Evolutionary conservation across 768 basidiomycete genomes (phyloP).

Genomic region (Mycena latifolia): DNA sequence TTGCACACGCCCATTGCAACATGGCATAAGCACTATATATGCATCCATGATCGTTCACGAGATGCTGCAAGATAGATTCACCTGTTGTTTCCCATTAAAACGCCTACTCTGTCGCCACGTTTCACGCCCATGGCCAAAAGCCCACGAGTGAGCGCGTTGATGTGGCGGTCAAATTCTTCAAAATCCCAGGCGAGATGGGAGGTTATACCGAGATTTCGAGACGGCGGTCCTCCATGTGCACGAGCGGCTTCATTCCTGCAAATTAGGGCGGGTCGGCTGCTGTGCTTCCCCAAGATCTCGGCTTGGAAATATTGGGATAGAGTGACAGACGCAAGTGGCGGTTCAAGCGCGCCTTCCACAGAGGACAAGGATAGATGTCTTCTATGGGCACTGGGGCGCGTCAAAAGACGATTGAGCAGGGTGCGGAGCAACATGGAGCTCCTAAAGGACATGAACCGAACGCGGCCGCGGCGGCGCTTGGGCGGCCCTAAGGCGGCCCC

Average conservation of each 20-base stretch:
- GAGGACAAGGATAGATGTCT: constrained; percentile 53
- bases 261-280: constrained; percentile 70
- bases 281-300: constrained; percentile 64
- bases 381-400: neutral
- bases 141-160: constrained; percentile 77
- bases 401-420: neutral
- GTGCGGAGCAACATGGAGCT: constrained; percentile 17
- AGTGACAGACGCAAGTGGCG: constrained; percentile 68
- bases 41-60: neutral
- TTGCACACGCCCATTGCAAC: constrained; percentile 90
- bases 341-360: constrained; percentile 68
- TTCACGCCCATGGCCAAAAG: constrained; percentile 75
- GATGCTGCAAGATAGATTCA: constrained; percentile 39
- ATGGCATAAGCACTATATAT: constrained; percentile 75
- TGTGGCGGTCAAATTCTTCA: constrained; percentile 74
- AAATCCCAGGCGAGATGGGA: constrained; percentile 81
- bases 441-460: no score
- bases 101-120: constrained; percentile 83
- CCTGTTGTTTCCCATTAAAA: constrained; percentile 92
- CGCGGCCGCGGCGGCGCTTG: no score
- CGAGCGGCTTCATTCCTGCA: constrained; percentile 70
- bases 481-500: no score
- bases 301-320: constrained; percentile 72
- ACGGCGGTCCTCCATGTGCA: constrained; percentile 71
- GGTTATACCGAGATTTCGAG: constrained; percentile 60